Base-by-base conservation (phyloP, 2,329 filamentous ascomycete species). In the Thelonectria rubi region DNA sequence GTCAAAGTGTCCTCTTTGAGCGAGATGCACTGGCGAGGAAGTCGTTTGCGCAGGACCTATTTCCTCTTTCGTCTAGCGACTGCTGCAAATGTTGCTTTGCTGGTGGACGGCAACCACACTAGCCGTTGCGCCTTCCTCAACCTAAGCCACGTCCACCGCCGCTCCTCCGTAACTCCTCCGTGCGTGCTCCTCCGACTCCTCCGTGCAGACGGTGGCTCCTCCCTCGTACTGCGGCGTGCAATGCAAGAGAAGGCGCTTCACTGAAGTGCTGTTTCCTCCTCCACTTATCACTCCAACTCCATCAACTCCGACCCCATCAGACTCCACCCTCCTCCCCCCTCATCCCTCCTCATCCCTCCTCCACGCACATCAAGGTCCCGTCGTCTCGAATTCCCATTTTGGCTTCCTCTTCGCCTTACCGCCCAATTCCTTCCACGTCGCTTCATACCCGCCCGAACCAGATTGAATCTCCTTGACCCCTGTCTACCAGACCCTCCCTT, bases 41-140 rank as follows among this genome's bases (percentile, higher is more conserved):
- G 61, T 60, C 63, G 56, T 66, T 58, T 65, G 68, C 60, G 56
- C 20, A 62, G 68, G 69, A 64, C 55, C 68, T 66, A 69, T 57
- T 72, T 69, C 69, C 69, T 40, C 51, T 72, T 72, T 71, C n/a
- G 69, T 68, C 67, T 47, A 39, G 55, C 52, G 57, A 65, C 66
- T 69, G 58, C 32, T 34, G 32, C 14, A 14, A 34, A 24, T 11
- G 45, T 49, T 49, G 58, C 58, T 45, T 24, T 34, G 34, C 39
- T 34, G 30, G 43, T 46, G 7, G 37, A 40, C 37, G 34, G 26
- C 49, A 26, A 14, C 20, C n/a, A 46, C 26, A 58, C 24, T 24
- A 24, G 7, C 4, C 24, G 46, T n/a, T 39, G 18, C 26, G 46
- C 47, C 50, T 51, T 47, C 45, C 39, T 43, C 48, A n/a, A n/a